Base-by-base conservation (phyloP, 164 flowering plant species). In the Piper longum region DNA sequence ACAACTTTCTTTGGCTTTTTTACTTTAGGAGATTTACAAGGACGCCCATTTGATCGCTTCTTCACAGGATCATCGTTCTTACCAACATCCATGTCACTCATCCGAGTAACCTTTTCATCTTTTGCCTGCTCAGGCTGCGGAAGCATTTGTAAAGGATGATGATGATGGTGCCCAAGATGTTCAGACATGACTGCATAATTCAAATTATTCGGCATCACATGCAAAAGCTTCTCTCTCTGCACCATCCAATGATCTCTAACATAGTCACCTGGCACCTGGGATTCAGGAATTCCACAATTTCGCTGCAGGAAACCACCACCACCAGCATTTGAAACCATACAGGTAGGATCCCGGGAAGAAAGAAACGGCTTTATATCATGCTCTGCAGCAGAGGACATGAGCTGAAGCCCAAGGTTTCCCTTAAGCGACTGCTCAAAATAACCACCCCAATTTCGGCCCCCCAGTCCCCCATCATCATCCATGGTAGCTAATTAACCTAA, bases 391-490 rank as follows among this genome's bases (percentile, higher is more conserved):
- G 56, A 59, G 26, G 74, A 71, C 89, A 85, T 84, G 65, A 90
- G 87, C 80, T 90, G 90, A 64, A 90, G 74, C 64, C 81, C 81
- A 6, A 87, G 82, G 62, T 78, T 79, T 40, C 84, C 83, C 55
- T 83, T 85, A 48, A 73, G 66, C 43, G 84, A 64, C 16, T 84
- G 83, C 57, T 83, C 95, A 74, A 83, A 86, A 61, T 83, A 84
- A 17, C 36, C 36, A 26, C 85, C 92, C 97, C 97, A 90, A 71
- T 84, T 85, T 18, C 84, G 83, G 69, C 83, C 64, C 68, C 79
- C 81, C 74, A 85, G 74, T 51, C 81, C 86, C 56, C 79, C 84
- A 56, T 71, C 66, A 56, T 86, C 92, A 54, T 87, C 97, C 97
- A 87, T 85, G 2, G 16, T 1, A 41, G 12, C 41, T 42, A n/a